Base-by-base conservation (phyloP, 2,329 filamentous ascomycete genomes). In the Venturia carpophila region DNA sequence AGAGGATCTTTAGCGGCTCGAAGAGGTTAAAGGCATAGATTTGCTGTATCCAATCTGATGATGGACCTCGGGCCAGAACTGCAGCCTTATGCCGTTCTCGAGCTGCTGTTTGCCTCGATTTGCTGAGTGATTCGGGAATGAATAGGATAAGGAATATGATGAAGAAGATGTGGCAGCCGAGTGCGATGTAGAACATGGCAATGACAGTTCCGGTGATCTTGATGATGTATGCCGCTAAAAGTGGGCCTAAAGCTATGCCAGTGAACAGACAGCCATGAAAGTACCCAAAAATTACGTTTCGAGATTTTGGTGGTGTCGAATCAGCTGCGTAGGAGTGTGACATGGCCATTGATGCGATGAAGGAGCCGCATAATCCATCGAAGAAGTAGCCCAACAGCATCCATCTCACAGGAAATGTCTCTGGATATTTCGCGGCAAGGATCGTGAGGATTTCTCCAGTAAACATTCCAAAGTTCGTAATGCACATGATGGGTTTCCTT, bases 241-340 rank as follows among this genome's bases (percentile, higher is more conserved):
- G 81, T 9, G 94, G 94, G 0, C 94, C 94, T 41, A 93, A 76
- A 0, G 94, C 93, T 58, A 97, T 85, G n/a, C 94, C 94, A 1
- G 84, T 83, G 75, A 96, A 97, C 10, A 99, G 80, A 69, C 88
- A 92, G 13, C 91, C 92, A 71, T 97, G 91, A 70, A 97, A 88
- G 73, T 92, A 93, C 7, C 91, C 92, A 74, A 97, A 94, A 5
- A 87, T 85, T 9, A 96, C 89, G 67, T 88, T 90, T 24, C 94
- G 86, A 71, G 85, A 85, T 39, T 89, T 88, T 0, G 92, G 90
- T 4, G 89, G 80, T 0, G 92, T 93, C 75, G 91, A 96, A 75
- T 99, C 94, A 49, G 91, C 87, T 15, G 90, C 88, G 75, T 97
- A 99, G 0, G 93, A 91, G 74, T 95, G 88, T 27, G 86, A 87